Evolutionary conservation across 306 rosid genomes (phyloP).

Genomic region (Trifolium dubium): DNA sequence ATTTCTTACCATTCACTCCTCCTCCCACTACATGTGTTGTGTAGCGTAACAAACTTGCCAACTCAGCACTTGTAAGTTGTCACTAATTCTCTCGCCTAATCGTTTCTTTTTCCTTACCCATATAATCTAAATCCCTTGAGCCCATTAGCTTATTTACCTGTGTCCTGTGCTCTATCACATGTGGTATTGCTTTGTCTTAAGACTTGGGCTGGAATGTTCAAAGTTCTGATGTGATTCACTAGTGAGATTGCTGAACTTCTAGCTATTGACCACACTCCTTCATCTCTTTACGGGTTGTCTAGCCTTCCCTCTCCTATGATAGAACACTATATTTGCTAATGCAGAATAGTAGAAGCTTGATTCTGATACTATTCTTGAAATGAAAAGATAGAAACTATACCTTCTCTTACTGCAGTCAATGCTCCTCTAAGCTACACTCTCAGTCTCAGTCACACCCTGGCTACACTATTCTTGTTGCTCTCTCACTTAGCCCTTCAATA

Average conservation of each 20-base stretch:
- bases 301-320: background rate
- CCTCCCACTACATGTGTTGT: background rate
- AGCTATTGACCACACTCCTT: background rate
- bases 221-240: background rate
- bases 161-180: background rate
- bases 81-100: background rate
- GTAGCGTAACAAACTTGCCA: conserved; percentile 10
- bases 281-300: background rate
- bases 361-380: background rate
- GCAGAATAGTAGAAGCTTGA: background rate
- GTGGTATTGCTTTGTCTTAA: background rate
- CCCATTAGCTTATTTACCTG: background rate
- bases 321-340: background rate
- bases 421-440: conserved; percentile 7
- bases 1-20: background rate
- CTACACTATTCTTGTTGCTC: background rate
- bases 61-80: background rate
- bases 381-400: background rate
- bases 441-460: background rate
- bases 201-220: background rate
- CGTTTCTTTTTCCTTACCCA: background rate
- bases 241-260: background rate
- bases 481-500: background rate
- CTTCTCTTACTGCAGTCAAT: background rate
- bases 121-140: background rate